Evolutionary conservation across 2,329 filamentous ascomycete species (phyloP), one percentile per base, ranked within the genome.

Genomic region (Tolypocladium inflatum): DNA sequence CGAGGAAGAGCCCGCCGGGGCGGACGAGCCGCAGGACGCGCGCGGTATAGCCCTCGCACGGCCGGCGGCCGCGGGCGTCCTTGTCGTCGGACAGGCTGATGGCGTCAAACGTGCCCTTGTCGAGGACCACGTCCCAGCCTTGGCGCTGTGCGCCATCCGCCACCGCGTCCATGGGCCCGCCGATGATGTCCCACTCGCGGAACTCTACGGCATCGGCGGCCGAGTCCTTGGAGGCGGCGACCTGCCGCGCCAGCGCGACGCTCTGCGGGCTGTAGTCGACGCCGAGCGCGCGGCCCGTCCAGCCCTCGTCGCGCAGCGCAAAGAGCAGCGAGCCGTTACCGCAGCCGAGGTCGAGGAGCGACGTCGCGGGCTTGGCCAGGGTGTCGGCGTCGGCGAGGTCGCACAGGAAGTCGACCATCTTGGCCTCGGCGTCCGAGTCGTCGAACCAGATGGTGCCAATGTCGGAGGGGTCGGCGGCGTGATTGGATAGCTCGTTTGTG

Each of bases 61-160:
- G 78, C 57, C 88, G 81, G 42, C 82, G 76, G 0, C 81, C 85
- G 17, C 71, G 69, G 56, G 74, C 74, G 63, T 79, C 77, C 37
- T 68, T 71, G 63, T 86, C 84, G 58, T 79, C 78, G 56, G 80
- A 83, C n/a, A 97, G 77, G 55, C 86, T 91, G 39, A 99, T 88
- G 13, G 94, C 94, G 76, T 99, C 94, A 71, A 97, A 99, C 0
- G 94, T 99, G 51, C 94, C 94, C 75, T 99, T 99, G 74, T 99
- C 94, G n/a, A 97, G 81, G 0, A 97, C 87, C 0, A 97, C 84
- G 72, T 97, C 91, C 76, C 92, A 97, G 1, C 89, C 89, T 0
- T 71, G 70, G 0, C 65, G 65, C 38, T 71, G 64, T 2, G 59
- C 26, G 11, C 65, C 65, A 21, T 58, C 60, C 30, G 70, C 65